Evolutionary conservation across 306 rosid genomes (phyloP).

Genomic region (peach (Prunus persica)): Prunus_persica_NCBIv2 NC_034013.1:15372001-15372500

Average conservation of each 20-base stretch:
- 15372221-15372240: slow-evolving; percentile 99
- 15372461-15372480: slow-evolving; percentile 17
- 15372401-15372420: slow-evolving; percentile 24
- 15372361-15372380: slow-evolving; percentile 38
- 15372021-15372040: slow-evolving; percentile 86
- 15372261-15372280: slow-evolving; percentile 97
- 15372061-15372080: slow-evolving; percentile 95
- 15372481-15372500: neutral
- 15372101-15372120: neutral
- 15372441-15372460: slow-evolving; percentile 33
- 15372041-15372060: slow-evolving; percentile 99
- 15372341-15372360: slow-evolving; percentile 36
- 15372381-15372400: slow-evolving; percentile 14
- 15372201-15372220: slow-evolving; percentile 86
- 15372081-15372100: neutral
- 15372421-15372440: slow-evolving; percentile 27
- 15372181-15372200: slow-evolving; percentile 49
- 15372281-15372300: slow-evolving; percentile 57
- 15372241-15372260: slow-evolving; percentile 91
- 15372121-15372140: neutral
- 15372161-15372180: neutral
- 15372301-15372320: slow-evolving; percentile 31
- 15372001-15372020: slow-evolving; percentile 78
- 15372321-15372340: slow-evolving; percentile 46
- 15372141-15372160: neutral